Base-by-base conservation (phyloP, 164 flowering plant species). In the Vitis cinerea region DNA sequence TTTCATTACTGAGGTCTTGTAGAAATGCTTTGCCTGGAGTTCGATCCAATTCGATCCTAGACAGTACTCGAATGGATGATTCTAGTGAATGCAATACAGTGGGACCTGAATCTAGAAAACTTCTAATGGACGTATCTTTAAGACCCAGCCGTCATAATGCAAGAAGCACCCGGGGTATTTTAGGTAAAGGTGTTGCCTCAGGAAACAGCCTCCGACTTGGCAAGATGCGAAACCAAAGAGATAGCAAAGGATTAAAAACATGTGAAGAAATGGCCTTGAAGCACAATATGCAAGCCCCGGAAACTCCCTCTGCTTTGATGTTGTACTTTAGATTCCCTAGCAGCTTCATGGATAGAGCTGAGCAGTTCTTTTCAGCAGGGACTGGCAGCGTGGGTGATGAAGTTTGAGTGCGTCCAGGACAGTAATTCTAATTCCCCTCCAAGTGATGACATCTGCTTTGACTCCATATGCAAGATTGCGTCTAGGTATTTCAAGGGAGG, bases 1-100 rank as follows among this genome's bases (percentile, higher is more conserved):
- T 90, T 56, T 85, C 97, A 30, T 78, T 90, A 75, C 79, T 94
- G 56, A 85, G 70, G 75, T 92, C 97, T 48, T 89, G 97, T 81
- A 88, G 77, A 84, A 88, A 76, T 74, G 81, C 74, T 59, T 67
- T 61, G 71, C 71, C 79, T 13, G 63, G 69, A 3, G 58, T 62
- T 67, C 79, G 70, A 49, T 74, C 82, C 1, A 79, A 63, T 72
- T 61, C 79, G 13, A 54, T 66, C 12, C 65, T 60, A 14, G 83
- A 83, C 17, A 79, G 63, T 61, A 59, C 71, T 19, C 30, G 50
- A 3, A 19, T 64, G n/a, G 88, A 83, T 9, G 83, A 81, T 62
- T 50, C 78, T 16, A 65, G 72, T 63, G 90, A 85, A 51, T 65
- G 50, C 62, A 82, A 72, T 69, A 86, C 72, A 16, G 62, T 68